Conservation (phyloP, 352 stramenopile genomes). For the Pythium sukuiense region DNA sequence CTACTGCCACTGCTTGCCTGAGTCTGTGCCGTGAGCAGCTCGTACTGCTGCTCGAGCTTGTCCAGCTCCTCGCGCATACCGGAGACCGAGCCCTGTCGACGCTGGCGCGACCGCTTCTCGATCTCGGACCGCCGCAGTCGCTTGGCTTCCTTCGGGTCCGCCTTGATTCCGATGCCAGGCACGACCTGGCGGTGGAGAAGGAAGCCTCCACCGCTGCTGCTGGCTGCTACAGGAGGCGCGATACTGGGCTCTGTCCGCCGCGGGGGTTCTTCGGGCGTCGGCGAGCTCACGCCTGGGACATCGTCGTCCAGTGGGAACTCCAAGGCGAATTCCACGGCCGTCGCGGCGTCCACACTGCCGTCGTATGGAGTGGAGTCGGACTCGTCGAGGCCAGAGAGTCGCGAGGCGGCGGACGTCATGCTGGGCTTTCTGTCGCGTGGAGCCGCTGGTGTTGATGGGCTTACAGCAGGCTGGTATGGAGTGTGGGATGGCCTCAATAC, state of each 20-base stretch:
- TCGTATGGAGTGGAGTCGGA: not conserved
- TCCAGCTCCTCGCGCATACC: conserved; percentile 57
- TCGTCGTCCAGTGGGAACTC: not conserved
- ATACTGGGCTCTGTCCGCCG: conserved; percentile 9
- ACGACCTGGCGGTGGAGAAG: conserved; percentile 5
- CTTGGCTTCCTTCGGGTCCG: conserved; percentile 24
- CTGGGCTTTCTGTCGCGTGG: not conserved
- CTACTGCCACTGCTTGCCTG: conserved; percentile 8
- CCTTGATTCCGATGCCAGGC: conserved; percentile 23
- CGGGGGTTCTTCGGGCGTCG: conserved; percentile 4
- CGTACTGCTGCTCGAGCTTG: conserved; percentile 47
- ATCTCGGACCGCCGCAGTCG: conserved; percentile 58
- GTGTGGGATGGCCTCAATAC: not conserved
- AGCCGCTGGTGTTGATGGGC: not conserved
- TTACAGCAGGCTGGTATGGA: not conserved
- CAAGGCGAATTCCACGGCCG: not conserved
- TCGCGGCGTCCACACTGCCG: not conserved
- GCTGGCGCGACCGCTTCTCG: conserved; percentile 57
- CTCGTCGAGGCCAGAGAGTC: not conserved
- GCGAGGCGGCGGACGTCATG: not conserved
- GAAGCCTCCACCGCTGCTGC: not conserved
- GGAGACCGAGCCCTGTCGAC: conserved; percentile 43
- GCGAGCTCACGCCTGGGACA: not conserved
- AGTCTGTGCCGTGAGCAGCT: conserved; percentile 26
- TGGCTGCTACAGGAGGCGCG: conserved; percentile 2